A percentile compares a stretch with the other conserved stretches of the same genome.
phyloP scores from a whole-genome alignment of 2,329 filamentous ascomycete species.

The Stemphylium lycopersici region DNA sequence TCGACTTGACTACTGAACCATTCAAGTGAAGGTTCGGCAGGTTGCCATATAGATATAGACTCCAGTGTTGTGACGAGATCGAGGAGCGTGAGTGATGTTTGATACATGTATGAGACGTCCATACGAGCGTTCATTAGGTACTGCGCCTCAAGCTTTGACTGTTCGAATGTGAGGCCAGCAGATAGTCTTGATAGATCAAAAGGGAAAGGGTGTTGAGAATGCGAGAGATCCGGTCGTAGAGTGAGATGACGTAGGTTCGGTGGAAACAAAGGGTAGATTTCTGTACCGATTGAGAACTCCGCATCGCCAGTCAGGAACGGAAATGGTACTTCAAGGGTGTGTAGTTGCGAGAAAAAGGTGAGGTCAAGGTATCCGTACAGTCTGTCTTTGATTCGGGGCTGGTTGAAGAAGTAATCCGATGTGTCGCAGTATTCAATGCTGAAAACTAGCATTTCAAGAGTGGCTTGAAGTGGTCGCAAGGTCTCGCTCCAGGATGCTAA shows the following conservation, averaged over 20 bases:
- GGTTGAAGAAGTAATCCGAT: slow-evolving; percentile 22
- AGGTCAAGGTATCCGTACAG: slow-evolving; percentile 32
- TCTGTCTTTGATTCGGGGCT: slow-evolving; percentile 24
- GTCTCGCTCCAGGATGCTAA: slow-evolving; percentile 25
- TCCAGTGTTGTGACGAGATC: slow-evolving; percentile 24
- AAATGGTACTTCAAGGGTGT: slow-evolving; percentile 33
- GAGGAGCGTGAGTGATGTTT: slow-evolving; percentile 26
- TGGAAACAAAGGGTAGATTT: slow-evolving; percentile 29
- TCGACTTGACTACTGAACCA: slow-evolving; percentile 33
- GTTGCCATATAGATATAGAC: slow-evolving; percentile 36
- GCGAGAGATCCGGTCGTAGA: slow-evolving; percentile 34
- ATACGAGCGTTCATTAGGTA: slow-evolving; percentile 27
- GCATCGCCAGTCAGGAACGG: slow-evolving; percentile 35
- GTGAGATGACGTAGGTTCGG: slow-evolving; percentile 31
- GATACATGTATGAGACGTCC: slow-evolving; percentile 35
- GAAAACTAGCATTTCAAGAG: slow-evolving; percentile 27
- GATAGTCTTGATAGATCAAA: slow-evolving; percentile 27
- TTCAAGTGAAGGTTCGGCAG: slow-evolving; percentile 28
- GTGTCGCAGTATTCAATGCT: slow-evolving; percentile 31
- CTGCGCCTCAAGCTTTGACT: slow-evolving; percentile 23
- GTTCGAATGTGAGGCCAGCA: slow-evolving; percentile 18
- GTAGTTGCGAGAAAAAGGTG: slow-evolving; percentile 24
- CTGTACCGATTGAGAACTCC: slow-evolving; percentile 27
- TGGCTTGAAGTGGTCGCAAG: slow-evolving; percentile 14
- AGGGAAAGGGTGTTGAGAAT: slow-evolving; percentile 28